Evolutionary conservation across 164 flowering plant genomes (phyloP), one percentile per base, ranked within the genome.

Genomic region (Macadamia integrifolia): DNA sequence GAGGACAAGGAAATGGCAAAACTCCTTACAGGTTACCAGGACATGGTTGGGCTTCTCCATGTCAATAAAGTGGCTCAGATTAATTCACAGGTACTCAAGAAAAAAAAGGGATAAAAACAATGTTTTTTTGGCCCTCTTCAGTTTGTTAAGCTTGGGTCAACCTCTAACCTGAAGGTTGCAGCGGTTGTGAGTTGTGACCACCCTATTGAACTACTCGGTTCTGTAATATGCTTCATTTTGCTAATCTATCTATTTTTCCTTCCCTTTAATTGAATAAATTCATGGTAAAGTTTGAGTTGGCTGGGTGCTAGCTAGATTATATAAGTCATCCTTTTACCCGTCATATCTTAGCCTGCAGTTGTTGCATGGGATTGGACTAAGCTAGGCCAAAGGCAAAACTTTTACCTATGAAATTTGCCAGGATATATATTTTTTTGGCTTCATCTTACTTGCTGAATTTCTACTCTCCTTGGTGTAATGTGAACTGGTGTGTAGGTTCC

Each of bases 11-110:
- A 94, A 61, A 68, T 94, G 72, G 90, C 84, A 28, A 81, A 85
- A 72, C 98, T 94, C 59, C 92, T 94, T 13, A 90, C 95, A 18
- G 97, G 94, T 65, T 94, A 94, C 73, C 84, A 88, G 65, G 98
- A 94, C 74, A 94, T 94, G 95, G 75, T 90, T 79, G 99, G 99
- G 40, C 82, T 95, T 77, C 91, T 92, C 58, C 89, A 78, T 68
- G 81, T 94, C 9, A 92, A 88, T 78, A 94, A 89, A 82, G 87
- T 92, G 23, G 89, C 89, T 6, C 87, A 83, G 32, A 66, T 89
- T 32, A 95, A 95, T 74, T 86, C 96, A 28, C 99, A 92, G 99
- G 99, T 92, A 79, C 6, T 7, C 50, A 17, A 13, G 15, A 61
- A 69, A 66, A 6, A 35, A 5, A 35, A 35, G 40, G 40, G 40